A percentile compares a stretch with the other conserved stretches of the same genome.
phyloP scores from a whole-genome alignment of 139 green algal species.

The Coccomyxa sp. region DNA sequence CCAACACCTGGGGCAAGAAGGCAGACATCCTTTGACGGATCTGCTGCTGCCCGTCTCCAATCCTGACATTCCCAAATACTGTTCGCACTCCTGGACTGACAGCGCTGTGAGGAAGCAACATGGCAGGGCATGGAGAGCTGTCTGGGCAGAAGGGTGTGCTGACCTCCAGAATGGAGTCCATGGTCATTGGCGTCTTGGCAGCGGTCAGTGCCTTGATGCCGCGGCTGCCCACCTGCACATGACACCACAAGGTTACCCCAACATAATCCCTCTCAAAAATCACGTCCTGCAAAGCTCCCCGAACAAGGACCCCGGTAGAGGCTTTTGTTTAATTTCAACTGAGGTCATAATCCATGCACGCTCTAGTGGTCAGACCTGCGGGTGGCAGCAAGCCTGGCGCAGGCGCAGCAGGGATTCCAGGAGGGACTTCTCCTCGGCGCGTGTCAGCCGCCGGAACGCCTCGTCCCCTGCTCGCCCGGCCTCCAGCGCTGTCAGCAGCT shows the following conservation, averaged over 20 bases:
- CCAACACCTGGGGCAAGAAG: slow-evolving; percentile 12
- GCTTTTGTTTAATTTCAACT: no score
- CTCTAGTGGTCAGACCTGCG: slow-evolving; percentile 50
- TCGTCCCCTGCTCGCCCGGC: neutral
- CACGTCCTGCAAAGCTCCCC: no score
- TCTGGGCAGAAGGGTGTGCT: neutral
- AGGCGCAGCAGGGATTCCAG: slow-evolving; percentile 71
- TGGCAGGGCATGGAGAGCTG: neutral
- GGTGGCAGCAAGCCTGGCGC: slow-evolving; percentile 88
- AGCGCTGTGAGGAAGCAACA: no score
- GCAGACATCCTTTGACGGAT: neutral
- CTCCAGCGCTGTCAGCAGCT: slow-evolving; percentile 6
- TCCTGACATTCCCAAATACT: no score
- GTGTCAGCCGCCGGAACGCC: slow-evolving; percentile 35
- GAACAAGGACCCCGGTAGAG: no score
- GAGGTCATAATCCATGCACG: no score
- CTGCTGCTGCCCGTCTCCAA: neutral
- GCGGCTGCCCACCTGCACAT: slow-evolving; percentile 54
- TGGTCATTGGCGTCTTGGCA: slow-evolving; percentile 62
- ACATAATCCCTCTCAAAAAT: no score
- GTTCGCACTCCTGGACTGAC: no score
- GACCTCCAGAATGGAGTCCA: slow-evolving; percentile 74
- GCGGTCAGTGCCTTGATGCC: slow-evolving; percentile 54
- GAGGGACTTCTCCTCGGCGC: slow-evolving; percentile 46
- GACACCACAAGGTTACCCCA: no score